Percentiles rank a stretch among this genome's conserved stretches.
phyloP scores from a whole-genome alignment of 352 stramenopile genomes.

The Pilasporangium apinafurcum region DNA sequence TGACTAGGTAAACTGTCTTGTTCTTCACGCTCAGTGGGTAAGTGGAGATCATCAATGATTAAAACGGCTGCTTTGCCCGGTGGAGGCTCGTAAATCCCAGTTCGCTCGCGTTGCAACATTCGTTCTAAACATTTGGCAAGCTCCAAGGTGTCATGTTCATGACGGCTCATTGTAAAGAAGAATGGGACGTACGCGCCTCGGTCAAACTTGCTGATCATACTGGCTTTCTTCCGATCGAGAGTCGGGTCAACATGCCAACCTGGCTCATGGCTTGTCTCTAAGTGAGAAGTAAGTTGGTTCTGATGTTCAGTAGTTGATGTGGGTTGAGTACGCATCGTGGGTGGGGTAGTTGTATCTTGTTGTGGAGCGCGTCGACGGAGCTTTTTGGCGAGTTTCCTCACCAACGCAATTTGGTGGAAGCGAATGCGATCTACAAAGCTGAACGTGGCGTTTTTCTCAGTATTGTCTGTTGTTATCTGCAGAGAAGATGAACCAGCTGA shows the following conservation, averaged over 20 bases:
- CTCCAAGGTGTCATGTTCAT: slow-evolving; percentile 9
- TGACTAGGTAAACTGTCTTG: not conserved
- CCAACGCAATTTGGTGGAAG: slow-evolving; percentile 33
- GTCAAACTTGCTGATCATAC: slow-evolving; percentile 20
- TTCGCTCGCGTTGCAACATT: slow-evolving; percentile 51
- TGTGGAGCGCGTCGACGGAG: slow-evolving; percentile 7
- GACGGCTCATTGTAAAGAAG: slow-evolving; percentile 29
- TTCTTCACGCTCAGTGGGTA: slow-evolving; percentile 6
- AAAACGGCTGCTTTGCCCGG: slow-evolving; percentile 44
- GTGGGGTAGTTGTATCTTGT: slow-evolving; percentile 1
- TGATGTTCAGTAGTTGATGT: not conserved
- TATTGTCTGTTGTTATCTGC: not conserved
- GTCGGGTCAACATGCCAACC: too few relatives aligned
- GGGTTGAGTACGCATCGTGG: too few relatives aligned
- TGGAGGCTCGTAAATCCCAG: slow-evolving; percentile 36
- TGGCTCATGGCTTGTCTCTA: too few relatives aligned
- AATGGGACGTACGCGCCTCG: slow-evolving; percentile 34
- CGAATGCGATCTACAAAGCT: slow-evolving; percentile 36
- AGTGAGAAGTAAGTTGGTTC: too few relatives aligned
- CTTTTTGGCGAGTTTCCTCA: slow-evolving; percentile 22
- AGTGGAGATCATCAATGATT: slow-evolving; percentile 49
- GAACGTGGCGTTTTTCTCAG: slow-evolving; percentile 12
- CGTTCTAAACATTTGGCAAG: slow-evolving; percentile 34
- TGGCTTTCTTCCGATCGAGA: not conserved
- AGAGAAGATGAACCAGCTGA: too few relatives aligned